A percentile compares a stretch with the other conserved stretches of the same genome.
Evolutionary conservation across 768 basidiomycete species (phyloP).

Genomic region (Boletus subparvulus): DNA sequence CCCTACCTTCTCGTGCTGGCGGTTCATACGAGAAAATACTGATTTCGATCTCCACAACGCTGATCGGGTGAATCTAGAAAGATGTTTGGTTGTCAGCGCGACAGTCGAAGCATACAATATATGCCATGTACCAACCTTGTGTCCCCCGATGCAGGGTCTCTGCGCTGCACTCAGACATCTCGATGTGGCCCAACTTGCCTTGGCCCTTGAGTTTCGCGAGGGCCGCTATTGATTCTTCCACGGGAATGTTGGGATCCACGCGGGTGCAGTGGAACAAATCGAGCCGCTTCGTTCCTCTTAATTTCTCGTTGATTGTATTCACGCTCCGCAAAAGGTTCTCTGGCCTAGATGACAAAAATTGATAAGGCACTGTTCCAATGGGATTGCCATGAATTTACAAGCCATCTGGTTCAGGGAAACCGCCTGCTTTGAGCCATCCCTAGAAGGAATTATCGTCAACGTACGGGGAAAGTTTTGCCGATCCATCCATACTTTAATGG

Average conservation of each 20-base stretch:
- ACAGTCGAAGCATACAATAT: background rate
- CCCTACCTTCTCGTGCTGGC: conserved; percentile 43
- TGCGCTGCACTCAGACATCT: conserved; percentile 53
- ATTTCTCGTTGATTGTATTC: conserved; percentile 39
- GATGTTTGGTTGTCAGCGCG: background rate
- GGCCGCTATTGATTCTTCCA: conserved; percentile 48
- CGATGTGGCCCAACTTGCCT: conserved; percentile 50
- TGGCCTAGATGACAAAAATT: conserved; percentile 1
- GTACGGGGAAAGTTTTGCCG: too few relatives aligned
- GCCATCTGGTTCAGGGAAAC: conserved; percentile 16
- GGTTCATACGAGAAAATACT: conserved; percentile 58
- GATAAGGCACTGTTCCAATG: background rate
- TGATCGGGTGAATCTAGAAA: conserved; percentile 50
- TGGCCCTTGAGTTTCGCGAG: conserved; percentile 39
- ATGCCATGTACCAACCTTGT: conserved; percentile 23
- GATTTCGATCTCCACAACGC: conserved; percentile 66
- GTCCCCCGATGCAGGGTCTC: conserved; percentile 45
- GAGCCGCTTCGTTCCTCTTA: conserved; percentile 54
- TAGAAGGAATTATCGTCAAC: background rate
- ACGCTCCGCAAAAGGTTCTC: conserved; percentile 49
- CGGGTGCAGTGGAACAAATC: conserved; percentile 59
- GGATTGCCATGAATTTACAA: conserved; percentile 21
- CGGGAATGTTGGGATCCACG: conserved; percentile 39
- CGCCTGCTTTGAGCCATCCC: conserved; percentile 7
- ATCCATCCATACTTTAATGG: conserved; percentile 29